Percentiles rank a stretch among this genome's conserved stretches.
phyloP scores from a whole-genome alignment of 139 green algal genomes.

The Marvania coccoides region DNA sequence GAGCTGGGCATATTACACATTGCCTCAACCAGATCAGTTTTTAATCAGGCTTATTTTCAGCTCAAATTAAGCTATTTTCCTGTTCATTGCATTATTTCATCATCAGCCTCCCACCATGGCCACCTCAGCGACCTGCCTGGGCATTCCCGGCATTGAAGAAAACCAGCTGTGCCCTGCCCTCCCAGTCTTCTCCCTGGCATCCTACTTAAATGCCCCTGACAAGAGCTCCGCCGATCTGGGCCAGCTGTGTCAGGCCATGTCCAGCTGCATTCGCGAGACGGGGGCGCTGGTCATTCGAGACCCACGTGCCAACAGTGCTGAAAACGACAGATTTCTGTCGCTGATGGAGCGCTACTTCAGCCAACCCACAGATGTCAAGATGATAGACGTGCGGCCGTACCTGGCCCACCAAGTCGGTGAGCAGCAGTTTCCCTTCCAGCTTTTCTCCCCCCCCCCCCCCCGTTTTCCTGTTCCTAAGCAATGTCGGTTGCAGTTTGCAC shows the following conservation, averaged over 20 bases:
- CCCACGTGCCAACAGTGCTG: constrained; percentile 41
- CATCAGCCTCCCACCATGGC: no score
- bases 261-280: constrained; percentile 30
- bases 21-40: no score
- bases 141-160: constrained; percentile 10
- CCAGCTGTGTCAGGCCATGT: constrained; percentile 31
- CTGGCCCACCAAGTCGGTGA: constrained; percentile 63
- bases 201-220: constrained; percentile 5
- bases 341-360: constrained; percentile 84
- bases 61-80: no score
- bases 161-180: constrained; percentile 19
- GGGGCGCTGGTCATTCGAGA: constrained; percentile 66
- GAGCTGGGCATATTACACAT: no score
- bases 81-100: no score
- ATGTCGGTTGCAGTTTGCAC: no score
- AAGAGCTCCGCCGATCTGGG: background rate
- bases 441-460: background rate
- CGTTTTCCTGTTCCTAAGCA: background rate
- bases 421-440: background rate
- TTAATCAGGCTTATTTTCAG: no score
- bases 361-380: constrained; percentile 47
- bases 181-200: constrained; percentile 26
- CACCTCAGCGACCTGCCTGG: no score
- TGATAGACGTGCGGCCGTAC: constrained; percentile 52
- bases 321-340: constrained; percentile 74